These are phyloP conservation scores for Fusarium stilboides DNA, from an alignment of 2,329 filamentous ascomycete genomes.

Conservation along the genomic window DNA sequence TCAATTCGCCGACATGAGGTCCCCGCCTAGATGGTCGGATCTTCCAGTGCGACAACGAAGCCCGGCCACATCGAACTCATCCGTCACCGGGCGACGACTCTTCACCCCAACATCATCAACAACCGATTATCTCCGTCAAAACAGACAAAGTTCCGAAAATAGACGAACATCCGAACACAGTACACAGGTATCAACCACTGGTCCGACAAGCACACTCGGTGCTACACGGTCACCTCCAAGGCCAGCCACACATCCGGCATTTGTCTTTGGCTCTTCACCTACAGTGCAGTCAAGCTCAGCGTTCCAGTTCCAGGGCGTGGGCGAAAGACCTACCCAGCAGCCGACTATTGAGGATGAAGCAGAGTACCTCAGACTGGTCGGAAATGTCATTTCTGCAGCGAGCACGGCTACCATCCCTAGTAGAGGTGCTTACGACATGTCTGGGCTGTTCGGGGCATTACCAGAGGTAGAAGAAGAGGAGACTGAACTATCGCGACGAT, in stretches of 20 bases:
- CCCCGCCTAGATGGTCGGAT: conserved; percentile 6
- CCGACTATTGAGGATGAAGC: conserved; percentile 25
- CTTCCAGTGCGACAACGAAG: conserved; percentile 31
- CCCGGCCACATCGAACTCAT: conserved; percentile 31
- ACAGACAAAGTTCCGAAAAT: not conserved
- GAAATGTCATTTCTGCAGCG: conserved; percentile 25
- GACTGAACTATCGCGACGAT: conserved; percentile 10
- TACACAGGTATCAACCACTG: not conserved
- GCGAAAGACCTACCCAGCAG: not conserved
- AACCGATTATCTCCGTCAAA: not conserved
- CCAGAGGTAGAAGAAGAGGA: conserved; percentile 30
- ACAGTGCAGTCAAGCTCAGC: conserved; percentile 12
- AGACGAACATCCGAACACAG: not conserved
- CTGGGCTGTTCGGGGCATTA: conserved; percentile 26
- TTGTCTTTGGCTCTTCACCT: conserved; percentile 40
- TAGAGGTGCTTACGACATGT: conserved; percentile 8
- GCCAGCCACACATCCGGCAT: conserved; percentile 16
- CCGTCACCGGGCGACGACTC: conserved; percentile 6
- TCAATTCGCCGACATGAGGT: conserved; percentile 10
- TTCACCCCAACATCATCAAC: conserved; percentile 29
- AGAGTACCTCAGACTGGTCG: conserved; percentile 24
- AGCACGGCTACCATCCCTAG: not conserved
- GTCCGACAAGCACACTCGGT: not conserved
- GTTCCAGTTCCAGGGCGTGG: conserved; percentile 27
- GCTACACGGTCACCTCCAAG: not conserved